Evolutionary conservation across 2,329 filamentous ascomycete genomes (phyloP), one percentile per base, ranked within the genome.

Genomic region (Cladobotryum protrusum): DNA sequence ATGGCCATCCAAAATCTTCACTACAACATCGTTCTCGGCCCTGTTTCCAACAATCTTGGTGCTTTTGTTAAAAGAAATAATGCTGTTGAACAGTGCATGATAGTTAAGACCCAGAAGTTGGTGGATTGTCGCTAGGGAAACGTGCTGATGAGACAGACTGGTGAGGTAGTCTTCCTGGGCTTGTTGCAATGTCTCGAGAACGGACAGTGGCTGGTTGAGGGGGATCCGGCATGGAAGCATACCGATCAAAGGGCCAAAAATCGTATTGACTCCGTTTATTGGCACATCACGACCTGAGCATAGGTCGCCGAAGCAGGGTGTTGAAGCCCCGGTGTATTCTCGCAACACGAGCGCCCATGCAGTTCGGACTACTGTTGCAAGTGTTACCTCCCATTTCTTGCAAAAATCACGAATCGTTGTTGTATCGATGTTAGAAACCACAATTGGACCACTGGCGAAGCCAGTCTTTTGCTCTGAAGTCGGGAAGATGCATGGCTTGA

Each of bases 221-320:
- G 64, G 60, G 11, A 79, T 65, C 13, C 74, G 71, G 53, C 74
- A 78, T 44, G 77, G 72, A 2, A 81, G 68, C 73, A 81, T 81
- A 54, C 78, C 79, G 56, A 61, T 58, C 2, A 61, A 45, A n/a
- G 59, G 59, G 2, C 56, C 59, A 35, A 61, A 41, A 6, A 61
- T 56, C 0, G 49, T 49, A 11, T 52, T 45, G 9, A 60, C 47
- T 1, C 51, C 50, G 12, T 52, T 35, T n/a, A 61, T 55, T 12
- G 4, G 43, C 5, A 50, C 50, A 45, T 61, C 59, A 2, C 59
- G 59, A 14, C 59, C 59, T 0, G 58, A 59, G 1, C 47, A 48
- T 2, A 61, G 43, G 7, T 57, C 56, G 4, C 78, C 78, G 50
- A 79, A 81, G 33, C 71, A 74, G 0, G 79, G 68, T 43, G 78